Percentiles rank a stretch among this genome's conserved stretches.
Evolutionary conservation across 2,329 filamentous ascomycete genomes (phyloP).

Genomic region (Hypoxylon sp.): DNA sequence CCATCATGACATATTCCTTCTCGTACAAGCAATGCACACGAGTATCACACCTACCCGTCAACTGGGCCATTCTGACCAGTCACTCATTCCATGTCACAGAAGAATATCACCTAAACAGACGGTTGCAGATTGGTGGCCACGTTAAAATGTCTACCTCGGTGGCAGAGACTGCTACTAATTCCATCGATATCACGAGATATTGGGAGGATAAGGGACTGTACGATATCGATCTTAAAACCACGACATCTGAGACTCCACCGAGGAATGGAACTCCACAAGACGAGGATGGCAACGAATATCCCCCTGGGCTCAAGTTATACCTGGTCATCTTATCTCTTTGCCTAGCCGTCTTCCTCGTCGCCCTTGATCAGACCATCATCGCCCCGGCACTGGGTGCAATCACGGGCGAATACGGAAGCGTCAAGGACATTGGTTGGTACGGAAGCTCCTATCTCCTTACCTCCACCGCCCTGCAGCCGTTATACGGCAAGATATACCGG

Average conservation of each 20-base stretch:
- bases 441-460: slow-evolving; percentile 51
- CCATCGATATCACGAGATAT: slow-evolving; percentile 22
- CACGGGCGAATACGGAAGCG: slow-evolving; percentile 50
- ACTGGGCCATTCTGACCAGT: not conserved
- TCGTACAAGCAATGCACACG: not conserved
- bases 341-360: slow-evolving; percentile 45
- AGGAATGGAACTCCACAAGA: not conserved
- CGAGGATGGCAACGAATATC: slow-evolving; percentile 37
- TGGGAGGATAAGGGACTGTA: slow-evolving; percentile 36
- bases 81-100: not conserved
- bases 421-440: slow-evolving; percentile 52
- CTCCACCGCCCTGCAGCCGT: slow-evolving; percentile 40
- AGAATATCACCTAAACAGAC: not conserved
- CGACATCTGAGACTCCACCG: slow-evolving; percentile 7
- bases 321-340: slow-evolving; percentile 43
- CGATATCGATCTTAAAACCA: slow-evolving; percentile 27
- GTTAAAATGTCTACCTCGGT: slow-evolving; percentile 23
- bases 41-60: not conserved
- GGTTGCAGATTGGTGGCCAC: not conserved
- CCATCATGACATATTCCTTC: too few species aligned
- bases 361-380: slow-evolving; percentile 47
- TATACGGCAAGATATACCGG: slow-evolving; percentile 54
- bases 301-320: slow-evolving; percentile 40
- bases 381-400: slow-evolving; percentile 48
- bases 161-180: slow-evolving; percentile 18